These are phyloP conservation scores for Teunomyces gatunensis DNA, from an alignment of 805 yeast species.

Conservation along the genomic window DNA sequence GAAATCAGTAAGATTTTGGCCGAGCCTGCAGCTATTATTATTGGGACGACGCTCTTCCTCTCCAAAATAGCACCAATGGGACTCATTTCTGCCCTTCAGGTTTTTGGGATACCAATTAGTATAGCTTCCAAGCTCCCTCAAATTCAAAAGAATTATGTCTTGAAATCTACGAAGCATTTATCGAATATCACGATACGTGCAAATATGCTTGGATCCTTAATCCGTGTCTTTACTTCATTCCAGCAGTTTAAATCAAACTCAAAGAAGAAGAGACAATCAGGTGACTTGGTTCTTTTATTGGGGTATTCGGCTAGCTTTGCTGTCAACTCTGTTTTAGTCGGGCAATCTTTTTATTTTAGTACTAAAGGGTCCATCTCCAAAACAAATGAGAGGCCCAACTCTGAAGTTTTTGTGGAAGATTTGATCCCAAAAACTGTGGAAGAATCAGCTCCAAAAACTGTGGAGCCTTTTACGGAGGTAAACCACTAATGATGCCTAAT, in stretches of 20 bases:
- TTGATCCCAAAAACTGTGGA: background rate
- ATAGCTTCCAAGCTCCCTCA: conserved; percentile 41
- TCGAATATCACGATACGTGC: conserved; percentile 40
- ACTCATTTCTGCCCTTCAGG: conserved; percentile 30
- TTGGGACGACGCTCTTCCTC: conserved; percentile 27
- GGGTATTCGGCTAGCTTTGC: conserved; percentile 37
- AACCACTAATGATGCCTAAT: background rate
- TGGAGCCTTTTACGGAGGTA: background rate
- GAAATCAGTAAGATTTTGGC: conserved; percentile 17
- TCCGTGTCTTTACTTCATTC: conserved; percentile 40
- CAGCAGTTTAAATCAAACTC: conserved; percentile 24
- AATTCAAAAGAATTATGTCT: conserved; percentile 30
- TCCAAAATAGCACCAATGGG: conserved; percentile 30
- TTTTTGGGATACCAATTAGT: conserved; percentile 37
- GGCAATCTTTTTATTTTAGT: conserved; percentile 23
- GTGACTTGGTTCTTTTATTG: conserved; percentile 35
- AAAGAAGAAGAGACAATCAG: conserved; percentile 13
- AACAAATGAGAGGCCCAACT: background rate
- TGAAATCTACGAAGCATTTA: conserved; percentile 37
- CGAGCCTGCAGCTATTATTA: conserved; percentile 25
- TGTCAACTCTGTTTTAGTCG: conserved; percentile 34
- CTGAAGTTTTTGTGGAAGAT: background rate
- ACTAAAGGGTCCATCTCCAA: background rate
- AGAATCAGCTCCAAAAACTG: background rate
- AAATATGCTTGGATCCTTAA: conserved; percentile 36